Evolutionary conservation across 208 protist genomes (phyloP), one percentile per base, ranked within the genome.

Genomic region (Angomonas deanei): DNA sequence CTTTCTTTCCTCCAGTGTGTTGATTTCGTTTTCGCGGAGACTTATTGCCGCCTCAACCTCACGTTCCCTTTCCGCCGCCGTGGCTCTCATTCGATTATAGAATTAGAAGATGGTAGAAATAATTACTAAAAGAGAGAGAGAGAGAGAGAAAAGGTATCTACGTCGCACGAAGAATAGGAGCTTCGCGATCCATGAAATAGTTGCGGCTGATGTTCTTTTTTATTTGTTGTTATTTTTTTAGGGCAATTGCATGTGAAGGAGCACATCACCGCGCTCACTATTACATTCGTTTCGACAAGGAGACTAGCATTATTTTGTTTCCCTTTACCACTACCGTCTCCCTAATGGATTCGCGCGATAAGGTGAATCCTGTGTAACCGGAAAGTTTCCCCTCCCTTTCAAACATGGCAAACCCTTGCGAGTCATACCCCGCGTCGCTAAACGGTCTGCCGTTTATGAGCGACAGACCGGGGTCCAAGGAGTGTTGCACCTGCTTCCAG

Each of bases 401-500:
- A 76, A 91, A 91, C 21, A 66, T 88, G 0, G 87, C 87, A 53
- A 82, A 90, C 17, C 87, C 82, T 26, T 89, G 74, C 0, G 76
- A 66, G 39, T 93, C 87, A 53, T 91, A 93, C 1, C 87, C 87
- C 8, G 76, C 69, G 1, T 28, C 2, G 49, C 78, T 39, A 23
- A 78, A 80, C 23, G 73, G 61, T 6, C 36, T 63, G 13, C 32
- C n/a, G n/a, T n/a, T n/a, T n/a, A n/a, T n/a, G n/a, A n/a, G n/a
- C n/a, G n/a, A 17, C 39, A 80, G 24, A 24, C 55, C 48, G 1
- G 80, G 52, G 28, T 88, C 83, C 1, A 94, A 47, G 24, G 71
- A 79, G 71, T 90, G 85, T 17, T 88, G 78, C 3, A 91, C 85
- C 49, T 86, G 77, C 59, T 74, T 66, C 88, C 88, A 94, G 11